These are phyloP conservation scores for Dipteronia sinensis DNA, from an alignment of 345 rosid genomes.

Conservation along the genomic window DNA sequence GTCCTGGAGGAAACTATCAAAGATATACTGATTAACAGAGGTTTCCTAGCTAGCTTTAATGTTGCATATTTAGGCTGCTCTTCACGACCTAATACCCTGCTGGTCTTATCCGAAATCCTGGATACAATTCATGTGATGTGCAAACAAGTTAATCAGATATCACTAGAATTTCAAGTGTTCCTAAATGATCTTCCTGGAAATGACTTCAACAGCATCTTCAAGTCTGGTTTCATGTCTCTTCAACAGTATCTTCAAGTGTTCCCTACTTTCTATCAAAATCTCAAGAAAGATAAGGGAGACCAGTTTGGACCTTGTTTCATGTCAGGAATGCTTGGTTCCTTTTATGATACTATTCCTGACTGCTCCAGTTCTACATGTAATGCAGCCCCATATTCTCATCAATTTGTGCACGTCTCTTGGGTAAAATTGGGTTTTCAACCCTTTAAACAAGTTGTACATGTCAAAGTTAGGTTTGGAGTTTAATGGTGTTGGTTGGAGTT, in stretches of 20 bases:
- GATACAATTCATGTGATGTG: constrained; percentile 21
- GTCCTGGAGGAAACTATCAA: constrained; percentile 8
- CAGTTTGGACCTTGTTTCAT: constrained; percentile 23
- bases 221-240: too few relatives aligned
- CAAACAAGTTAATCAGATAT: constrained; percentile 1
- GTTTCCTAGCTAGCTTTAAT: constrained; percentile 25
- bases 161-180: constrained; percentile 36
- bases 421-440: too few relatives aligned
- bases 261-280: constrained; percentile 18
- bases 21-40: not conserved
- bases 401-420: too few relatives aligned
- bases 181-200: constrained; percentile 50
- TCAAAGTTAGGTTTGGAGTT: too few relatives aligned
- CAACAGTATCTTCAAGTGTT: too few relatives aligned
- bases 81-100: constrained; percentile 47
- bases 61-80: constrained; percentile 53
- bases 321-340: constrained; percentile 49
- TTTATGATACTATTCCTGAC: too few relatives aligned
- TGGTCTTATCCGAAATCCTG: constrained; percentile 12
- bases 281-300: not conserved
- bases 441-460: too few relatives aligned
- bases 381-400: too few relatives aligned
- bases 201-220: constrained; percentile 47
- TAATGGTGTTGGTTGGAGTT: too few relatives aligned
- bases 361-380: too few relatives aligned